phyloP scores from a whole-genome alignment of 2,329 filamentous ascomycete species.

The Bipolaris victoriae region DNA sequence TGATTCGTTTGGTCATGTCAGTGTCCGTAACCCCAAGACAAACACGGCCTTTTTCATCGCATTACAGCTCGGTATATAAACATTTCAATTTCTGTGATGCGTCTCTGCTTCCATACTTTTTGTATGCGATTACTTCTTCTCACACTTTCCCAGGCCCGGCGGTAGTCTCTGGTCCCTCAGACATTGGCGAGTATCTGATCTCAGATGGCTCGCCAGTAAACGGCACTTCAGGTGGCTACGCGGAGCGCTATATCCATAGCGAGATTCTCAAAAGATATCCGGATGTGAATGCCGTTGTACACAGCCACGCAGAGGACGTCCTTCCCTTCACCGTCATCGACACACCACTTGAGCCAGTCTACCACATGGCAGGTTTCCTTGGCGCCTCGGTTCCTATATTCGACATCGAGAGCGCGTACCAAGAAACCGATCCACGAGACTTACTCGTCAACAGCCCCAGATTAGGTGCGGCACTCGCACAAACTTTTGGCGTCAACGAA shows the following conservation, averaged over 20 bases:
- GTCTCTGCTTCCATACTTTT: not conserved
- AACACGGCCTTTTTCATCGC: conserved; percentile 52
- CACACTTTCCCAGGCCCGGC: conserved; percentile 4
- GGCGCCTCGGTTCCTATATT: conserved; percentile 32
- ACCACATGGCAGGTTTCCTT: conserved; percentile 50
- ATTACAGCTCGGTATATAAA: conserved; percentile 23
- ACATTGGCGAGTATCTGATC: conserved; percentile 54
- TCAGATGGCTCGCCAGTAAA: conserved; percentile 42
- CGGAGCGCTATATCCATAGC: conserved; percentile 55
- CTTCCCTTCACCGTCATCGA: conserved; percentile 46
- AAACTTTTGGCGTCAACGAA: conserved; percentile 25
- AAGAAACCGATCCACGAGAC: conserved; percentile 21
- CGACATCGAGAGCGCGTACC: conserved; percentile 29
- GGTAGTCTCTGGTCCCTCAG: conserved; percentile 32
- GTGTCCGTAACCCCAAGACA: conserved; percentile 55
- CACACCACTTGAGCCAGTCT: conserved; percentile 23
- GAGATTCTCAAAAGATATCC: conserved; percentile 54
- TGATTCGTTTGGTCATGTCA: conserved; percentile 61
- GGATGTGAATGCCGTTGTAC: conserved; percentile 52
- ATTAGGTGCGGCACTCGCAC: conserved; percentile 32
- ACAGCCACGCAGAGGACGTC: conserved; percentile 52
- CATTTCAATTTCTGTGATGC: not conserved
- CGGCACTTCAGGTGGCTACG: conserved; percentile 42
- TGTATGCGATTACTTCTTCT: not conserved
- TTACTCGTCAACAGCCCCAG: conserved; percentile 31